These are phyloP conservation scores for Boeremia exigua DNA, from an alignment of 2,329 filamentous ascomycete species.

Conservation along the genomic window DNA sequence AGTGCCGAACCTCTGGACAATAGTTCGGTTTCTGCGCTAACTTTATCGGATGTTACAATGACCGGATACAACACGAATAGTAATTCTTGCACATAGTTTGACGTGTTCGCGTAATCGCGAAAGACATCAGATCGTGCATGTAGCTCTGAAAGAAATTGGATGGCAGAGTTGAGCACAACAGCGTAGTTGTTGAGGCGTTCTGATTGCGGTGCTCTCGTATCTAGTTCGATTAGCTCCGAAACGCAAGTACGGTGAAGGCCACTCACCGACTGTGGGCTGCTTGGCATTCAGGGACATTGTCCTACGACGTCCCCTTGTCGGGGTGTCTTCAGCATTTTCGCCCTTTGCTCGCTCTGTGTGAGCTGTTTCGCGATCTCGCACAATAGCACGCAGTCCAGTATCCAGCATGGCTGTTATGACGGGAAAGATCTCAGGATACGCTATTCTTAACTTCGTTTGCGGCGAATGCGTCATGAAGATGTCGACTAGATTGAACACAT, in stretches of 20 bases:
- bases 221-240: constrained; percentile 30
- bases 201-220: constrained; percentile 39
- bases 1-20: constrained; percentile 80
- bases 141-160: constrained; percentile 79
- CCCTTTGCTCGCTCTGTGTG: constrained; percentile 22
- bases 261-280: constrained; percentile 49
- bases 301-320: constrained; percentile 57
- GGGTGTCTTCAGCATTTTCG: constrained; percentile 25
- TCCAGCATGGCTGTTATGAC: constrained; percentile 89
- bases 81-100: constrained; percentile 81
- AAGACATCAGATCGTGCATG: constrained; percentile 79
- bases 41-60: constrained; percentile 82
- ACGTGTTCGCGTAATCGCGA: constrained; percentile 79
- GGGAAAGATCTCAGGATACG: constrained; percentile 77
- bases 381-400: constrained; percentile 70
- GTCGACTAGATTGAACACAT: constrained; percentile 75
- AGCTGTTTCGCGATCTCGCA: constrained; percentile 41
- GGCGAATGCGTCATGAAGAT: constrained; percentile 63
- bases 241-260: rapidly evolving
- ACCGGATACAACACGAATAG: constrained; percentile 84
- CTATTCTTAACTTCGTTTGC: constrained; percentile 63
- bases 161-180: constrained; percentile 74
- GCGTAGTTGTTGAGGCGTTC: constrained; percentile 62
- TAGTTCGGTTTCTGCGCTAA: constrained; percentile 85
- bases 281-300: constrained; percentile 72